Conservation (phyloP, 2,329 filamentous ascomycete genomes). For the Aureobasidium uvarum region DNA sequence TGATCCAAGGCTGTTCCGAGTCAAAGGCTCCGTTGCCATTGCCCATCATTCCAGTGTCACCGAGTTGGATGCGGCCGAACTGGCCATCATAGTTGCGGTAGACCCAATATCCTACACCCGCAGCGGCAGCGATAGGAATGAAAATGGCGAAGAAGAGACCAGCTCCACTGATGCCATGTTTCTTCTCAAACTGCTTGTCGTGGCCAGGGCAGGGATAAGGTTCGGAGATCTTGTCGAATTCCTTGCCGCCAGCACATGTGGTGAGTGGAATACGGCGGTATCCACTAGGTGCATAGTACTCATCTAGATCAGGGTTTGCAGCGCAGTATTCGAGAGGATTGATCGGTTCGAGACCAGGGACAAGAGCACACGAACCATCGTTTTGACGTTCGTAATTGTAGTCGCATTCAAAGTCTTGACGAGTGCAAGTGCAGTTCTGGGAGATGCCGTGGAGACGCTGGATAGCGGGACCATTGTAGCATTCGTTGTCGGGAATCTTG, state of each 20-base stretch:
- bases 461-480: conserved; percentile 76
- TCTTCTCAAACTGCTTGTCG: conserved; percentile 77
- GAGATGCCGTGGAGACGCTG: conserved; percentile 65
- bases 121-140: conserved; percentile 69
- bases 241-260: conserved; percentile 74
- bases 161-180: conserved; percentile 65
- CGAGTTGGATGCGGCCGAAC: conserved; percentile 85
- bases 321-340: conserved; percentile 60
- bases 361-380: conserved; percentile 74
- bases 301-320: conserved; percentile 63
- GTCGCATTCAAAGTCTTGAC: conserved; percentile 91
- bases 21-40: conserved; percentile 53
- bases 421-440: conserved; percentile 76
- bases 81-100: conserved; percentile 83
- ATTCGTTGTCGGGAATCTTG: conserved; percentile 75
- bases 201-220: conserved; percentile 70
- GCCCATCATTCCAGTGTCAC: conserved; percentile 54
- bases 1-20: conserved; percentile 72
- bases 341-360: conserved; percentile 66
- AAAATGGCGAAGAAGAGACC: conserved; percentile 83
- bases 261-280: conserved; percentile 88
- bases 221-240: conserved; percentile 66
- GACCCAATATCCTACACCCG: conserved; percentile 75
- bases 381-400: conserved; percentile 85
- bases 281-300: conserved; percentile 82